phyloP scores from a whole-genome alignment of 352 stramenopile species.

The Plasmopara viticola region DNA sequence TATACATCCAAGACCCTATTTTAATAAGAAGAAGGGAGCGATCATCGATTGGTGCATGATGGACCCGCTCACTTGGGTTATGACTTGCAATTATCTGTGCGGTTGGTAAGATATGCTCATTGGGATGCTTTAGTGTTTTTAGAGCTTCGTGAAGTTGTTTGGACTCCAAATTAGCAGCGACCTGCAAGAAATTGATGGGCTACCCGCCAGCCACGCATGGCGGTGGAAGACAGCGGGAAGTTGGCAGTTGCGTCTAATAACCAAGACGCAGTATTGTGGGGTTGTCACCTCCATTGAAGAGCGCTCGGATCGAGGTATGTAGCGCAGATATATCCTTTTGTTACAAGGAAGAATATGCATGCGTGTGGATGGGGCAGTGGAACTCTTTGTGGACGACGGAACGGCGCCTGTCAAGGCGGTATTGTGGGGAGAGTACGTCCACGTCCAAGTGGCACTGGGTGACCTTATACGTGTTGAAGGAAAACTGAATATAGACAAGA shows the following conservation, averaged over 20 bases:
- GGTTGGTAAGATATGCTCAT: background rate
- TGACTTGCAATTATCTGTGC: too few relatives aligned
- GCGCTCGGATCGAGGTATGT: conserved; percentile 44
- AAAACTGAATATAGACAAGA: conserved; percentile 63
- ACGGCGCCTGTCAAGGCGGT: conserved; percentile 56
- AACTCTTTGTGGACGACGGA: conserved; percentile 70
- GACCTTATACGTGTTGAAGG: conserved; percentile 70
- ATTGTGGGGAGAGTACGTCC: conserved; percentile 26
- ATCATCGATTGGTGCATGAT: too few relatives aligned
- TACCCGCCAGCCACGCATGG: conserved; percentile 60
- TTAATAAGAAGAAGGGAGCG: too few relatives aligned
- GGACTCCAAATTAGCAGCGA: conserved; percentile 35
- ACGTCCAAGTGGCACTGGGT: conserved; percentile 28
- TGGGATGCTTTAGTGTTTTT: background rate
- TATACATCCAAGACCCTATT: too few relatives aligned
- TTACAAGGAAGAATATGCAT: background rate
- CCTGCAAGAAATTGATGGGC: conserved; percentile 37
- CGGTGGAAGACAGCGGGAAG: conserved; percentile 15
- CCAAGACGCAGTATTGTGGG: conserved; percentile 60
- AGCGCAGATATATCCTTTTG: background rate
- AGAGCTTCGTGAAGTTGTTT: conserved; percentile 71
- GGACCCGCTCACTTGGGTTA: too few relatives aligned
- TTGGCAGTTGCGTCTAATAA: conserved; percentile 37
- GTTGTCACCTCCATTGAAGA: conserved; percentile 52
- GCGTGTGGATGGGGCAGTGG: conserved; percentile 30